Percentiles rank a stretch among this genome's conserved stretches.
These are phyloP conservation scores for Candida fluviatilis DNA, from an alignment of 805 yeast genomes.

Conservation along the genomic window DNA sequence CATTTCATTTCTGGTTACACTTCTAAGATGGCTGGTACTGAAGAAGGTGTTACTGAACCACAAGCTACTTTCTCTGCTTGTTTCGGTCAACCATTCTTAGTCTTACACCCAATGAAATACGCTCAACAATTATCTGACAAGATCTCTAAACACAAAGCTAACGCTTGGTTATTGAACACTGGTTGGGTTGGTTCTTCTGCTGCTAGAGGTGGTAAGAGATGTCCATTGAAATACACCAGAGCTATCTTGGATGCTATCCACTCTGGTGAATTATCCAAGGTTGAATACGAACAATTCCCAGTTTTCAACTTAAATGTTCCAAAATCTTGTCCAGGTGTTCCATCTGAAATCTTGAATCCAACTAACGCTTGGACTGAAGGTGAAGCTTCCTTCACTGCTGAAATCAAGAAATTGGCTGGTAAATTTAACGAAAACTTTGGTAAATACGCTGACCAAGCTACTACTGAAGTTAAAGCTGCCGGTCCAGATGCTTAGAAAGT, in stretches of 20 bases:
- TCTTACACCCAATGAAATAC: conserved; percentile 95
- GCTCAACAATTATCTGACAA: conserved; percentile 94
- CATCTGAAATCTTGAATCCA: conserved; percentile 82
- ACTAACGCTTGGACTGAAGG: conserved; percentile 67
- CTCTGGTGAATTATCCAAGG: conserved; percentile 79
- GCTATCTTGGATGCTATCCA: conserved; percentile 93
- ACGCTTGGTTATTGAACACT: conserved; percentile 95
- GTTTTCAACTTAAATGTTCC: conserved; percentile 87
- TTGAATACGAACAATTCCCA: conserved; percentile 78
- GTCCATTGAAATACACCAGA: conserved; percentile 96
- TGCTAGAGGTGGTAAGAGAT: conserved; percentile 91
- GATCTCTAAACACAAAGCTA: conserved; percentile 81
- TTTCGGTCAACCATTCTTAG: conserved; percentile 98
- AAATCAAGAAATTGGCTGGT: conserved; percentile 58
- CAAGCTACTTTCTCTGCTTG: conserved; percentile 97
- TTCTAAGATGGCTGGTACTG: conserved; percentile 99
- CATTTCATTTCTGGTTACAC: conserved; percentile 98
- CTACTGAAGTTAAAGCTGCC: conserved; percentile 84
- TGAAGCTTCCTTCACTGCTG: conserved; percentile 33
- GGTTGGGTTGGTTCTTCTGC: conserved; percentile 98
- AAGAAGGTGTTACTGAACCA: conserved; percentile 97
- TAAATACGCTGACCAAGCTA: conserved; percentile 78
- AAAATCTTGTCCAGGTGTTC: conserved; percentile 75
- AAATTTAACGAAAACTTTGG: conserved; percentile 84
- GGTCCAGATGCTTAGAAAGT: conserved; percentile 58